Evolutionary conservation across 2,329 filamentous ascomycete species (phyloP).

Genomic region (Cercospora sp.): DNA sequence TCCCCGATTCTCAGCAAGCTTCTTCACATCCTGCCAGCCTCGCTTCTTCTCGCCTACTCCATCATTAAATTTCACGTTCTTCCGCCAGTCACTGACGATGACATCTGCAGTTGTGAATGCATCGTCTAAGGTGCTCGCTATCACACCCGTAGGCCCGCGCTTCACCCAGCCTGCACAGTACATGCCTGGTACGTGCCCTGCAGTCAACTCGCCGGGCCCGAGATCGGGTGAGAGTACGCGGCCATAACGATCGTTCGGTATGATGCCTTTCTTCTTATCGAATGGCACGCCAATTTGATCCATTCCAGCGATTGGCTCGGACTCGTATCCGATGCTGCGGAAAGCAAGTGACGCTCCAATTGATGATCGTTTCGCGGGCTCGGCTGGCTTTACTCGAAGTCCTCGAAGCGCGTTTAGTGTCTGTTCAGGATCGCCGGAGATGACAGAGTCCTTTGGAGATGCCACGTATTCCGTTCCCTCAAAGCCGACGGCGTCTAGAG

Average conservation of each 20-base stretch:
- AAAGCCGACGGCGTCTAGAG: slow-evolving; percentile 68
- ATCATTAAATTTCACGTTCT: slow-evolving; percentile 46
- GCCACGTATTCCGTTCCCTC: slow-evolving; percentile 48
- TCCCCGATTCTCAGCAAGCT: slow-evolving; percentile 57
- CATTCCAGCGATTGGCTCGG: slow-evolving; percentile 73
- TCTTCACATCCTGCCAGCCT: slow-evolving; percentile 77
- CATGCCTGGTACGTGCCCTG: slow-evolving; percentile 64
- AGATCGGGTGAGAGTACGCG: slow-evolving; percentile 58
- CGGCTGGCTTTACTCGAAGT: slow-evolving; percentile 31
- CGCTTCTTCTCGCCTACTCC: slow-evolving; percentile 42
- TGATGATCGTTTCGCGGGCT: slow-evolving; percentile 34
- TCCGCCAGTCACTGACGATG: slow-evolving; percentile 74
- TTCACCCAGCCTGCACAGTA: slow-evolving; percentile 98
- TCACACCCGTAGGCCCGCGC: slow-evolving; percentile 88
- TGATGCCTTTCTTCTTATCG: slow-evolving; percentile 69
- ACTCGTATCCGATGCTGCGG: slow-evolving; percentile 93
- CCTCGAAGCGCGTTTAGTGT: slow-evolving; percentile 35
- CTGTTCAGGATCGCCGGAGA: slow-evolving; percentile 33
- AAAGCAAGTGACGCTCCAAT: slow-evolving; percentile 74
- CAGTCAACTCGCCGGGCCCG: slow-evolving; percentile 45
- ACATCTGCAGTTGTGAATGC: slow-evolving; percentile 86
- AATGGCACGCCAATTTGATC: slow-evolving; percentile 74
- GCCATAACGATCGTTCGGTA: slow-evolving; percentile 79
- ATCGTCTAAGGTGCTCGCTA: slow-evolving; percentile 93
- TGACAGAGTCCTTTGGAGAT: slow-evolving; percentile 14